Conservation (phyloP, 805 yeast genomes). For the Metschnikowia koreensis region DNA sequence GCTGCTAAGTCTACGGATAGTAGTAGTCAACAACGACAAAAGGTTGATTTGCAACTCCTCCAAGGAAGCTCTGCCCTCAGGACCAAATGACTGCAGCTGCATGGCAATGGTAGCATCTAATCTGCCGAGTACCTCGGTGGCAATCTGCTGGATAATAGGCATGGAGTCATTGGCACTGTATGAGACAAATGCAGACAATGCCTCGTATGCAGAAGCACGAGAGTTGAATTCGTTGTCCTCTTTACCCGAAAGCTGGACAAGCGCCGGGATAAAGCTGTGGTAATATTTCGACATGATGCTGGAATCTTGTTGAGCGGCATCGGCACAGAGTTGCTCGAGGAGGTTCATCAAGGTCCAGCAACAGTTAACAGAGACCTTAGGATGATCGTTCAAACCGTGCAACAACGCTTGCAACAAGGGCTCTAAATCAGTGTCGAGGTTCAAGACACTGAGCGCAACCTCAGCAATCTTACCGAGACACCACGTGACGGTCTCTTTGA, state of each 20-base stretch:
- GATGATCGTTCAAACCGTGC: constrained; percentile 83
- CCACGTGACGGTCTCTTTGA: constrained; percentile 97
- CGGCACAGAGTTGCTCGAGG: constrained; percentile 71
- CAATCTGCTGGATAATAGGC: constrained; percentile 66
- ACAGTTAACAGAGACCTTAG: constrained; percentile 93
- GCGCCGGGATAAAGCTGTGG: constrained; percentile 61
- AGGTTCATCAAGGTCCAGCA: constrained; percentile 96
- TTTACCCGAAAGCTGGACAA: constrained; percentile 67
- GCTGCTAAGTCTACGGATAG: constrained; percentile 75
- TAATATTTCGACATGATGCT: constrained; percentile 76
- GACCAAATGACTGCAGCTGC: constrained; percentile 51
- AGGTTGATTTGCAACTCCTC: constrained; percentile 87
- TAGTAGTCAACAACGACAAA: constrained; percentile 73
- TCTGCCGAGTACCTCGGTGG: constrained; percentile 69
- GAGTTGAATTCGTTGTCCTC: constrained; percentile 82
- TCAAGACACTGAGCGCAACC: constrained; percentile 72
- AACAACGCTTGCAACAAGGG: constrained; percentile 69
- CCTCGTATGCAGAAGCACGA: constrained; percentile 96
- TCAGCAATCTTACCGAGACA: constrained; percentile 96
- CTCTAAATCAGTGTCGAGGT: constrained; percentile 62
- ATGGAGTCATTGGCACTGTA: constrained; percentile 70
- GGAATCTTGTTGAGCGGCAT: constrained; percentile 47
- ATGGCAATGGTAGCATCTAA: constrained; percentile 66
- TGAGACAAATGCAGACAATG: constrained; percentile 76
- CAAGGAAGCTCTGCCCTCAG: constrained; percentile 73